Evolutionary conservation across 2,329 filamentous ascomycete species (phyloP), one percentile per base, ranked within the genome.

Genomic region (Penicillium sp.): DNA sequence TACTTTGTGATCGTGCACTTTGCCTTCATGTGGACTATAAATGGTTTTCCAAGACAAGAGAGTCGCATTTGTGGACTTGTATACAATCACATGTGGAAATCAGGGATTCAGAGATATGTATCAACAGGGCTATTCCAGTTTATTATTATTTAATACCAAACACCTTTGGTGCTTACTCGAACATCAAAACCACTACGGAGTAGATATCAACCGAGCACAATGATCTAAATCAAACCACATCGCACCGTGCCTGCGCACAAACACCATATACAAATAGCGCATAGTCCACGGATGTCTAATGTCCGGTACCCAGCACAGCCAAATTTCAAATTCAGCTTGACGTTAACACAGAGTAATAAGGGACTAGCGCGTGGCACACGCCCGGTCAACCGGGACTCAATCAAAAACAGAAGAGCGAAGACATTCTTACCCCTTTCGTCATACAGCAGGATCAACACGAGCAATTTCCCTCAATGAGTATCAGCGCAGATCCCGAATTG

Each of bases 271-370:
- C 25, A 19, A 19, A 13, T 13, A 27, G 50, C 15, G 29, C 29
- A n/a, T 33, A 10, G 29, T 27, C 21, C 50, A 27, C 40, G 17
- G 27, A 17, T 37, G 17, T 37, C 31, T 23, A 33, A 31, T 51
- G 10, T 50, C 53, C 7, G 45, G 21, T 33, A 23, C 17, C 37
- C 31, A 19, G n/a, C 21, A 38, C 15, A 50, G 61, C n/a, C 46
- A 25, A 25, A 47, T 60, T 59, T 40, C 2, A 47, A 66, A 63
- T 49, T 47, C n/a, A 46, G 8, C 58, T 59, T 52, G 31, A 67
- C 54, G 58, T 63, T 56, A 61, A 61, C 35, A 66, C 61, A 66
- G 56, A 64, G 58, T 64, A 57, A 51, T 54, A 61, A 64, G 50
- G 59, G 19, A 46, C 51, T 21, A 59, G 27, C 37, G 48, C 45